These are phyloP conservation scores for Trichosanthes truncata DNA, from an alignment of 306 rosid genomes.

Conservation along the genomic window DNA sequence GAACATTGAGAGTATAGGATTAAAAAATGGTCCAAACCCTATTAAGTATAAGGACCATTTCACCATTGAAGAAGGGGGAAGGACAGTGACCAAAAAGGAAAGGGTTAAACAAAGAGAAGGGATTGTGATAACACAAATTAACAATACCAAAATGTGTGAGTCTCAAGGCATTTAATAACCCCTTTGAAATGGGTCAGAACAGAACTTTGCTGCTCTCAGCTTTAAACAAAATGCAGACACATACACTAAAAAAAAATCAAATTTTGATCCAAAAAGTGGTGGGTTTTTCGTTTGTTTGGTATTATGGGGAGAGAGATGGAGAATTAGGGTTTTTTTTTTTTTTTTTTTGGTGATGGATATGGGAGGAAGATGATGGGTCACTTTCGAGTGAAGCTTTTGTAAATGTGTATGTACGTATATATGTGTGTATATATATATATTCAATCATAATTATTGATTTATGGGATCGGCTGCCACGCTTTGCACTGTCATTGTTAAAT, in stretches of 20 bases:
- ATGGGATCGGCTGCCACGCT: slow-evolving; percentile 47
- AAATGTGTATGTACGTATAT: not conserved
- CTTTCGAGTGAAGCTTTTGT: slow-evolving; percentile 3
- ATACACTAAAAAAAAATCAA: not conserved
- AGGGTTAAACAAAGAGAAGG: not conserved
- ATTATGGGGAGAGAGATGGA: too few relatives aligned
- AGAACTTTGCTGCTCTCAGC: not conserved
- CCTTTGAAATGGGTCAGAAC: slow-evolving; percentile 5
- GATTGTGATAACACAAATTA: not conserved
- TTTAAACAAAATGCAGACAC: not conserved
- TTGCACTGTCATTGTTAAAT: slow-evolving; percentile 38
- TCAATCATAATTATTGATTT: slow-evolving; percentile 27
- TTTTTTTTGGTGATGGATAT: not conserved
- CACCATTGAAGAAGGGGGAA: not conserved
- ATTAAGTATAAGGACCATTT: not conserved
- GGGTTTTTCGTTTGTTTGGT: not conserved
- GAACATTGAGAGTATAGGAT: not conserved
- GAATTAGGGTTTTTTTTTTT: slow-evolving; percentile 1
- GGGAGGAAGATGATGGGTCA: not conserved
- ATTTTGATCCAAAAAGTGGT: not conserved
- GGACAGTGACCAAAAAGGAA: slow-evolving; percentile 10
- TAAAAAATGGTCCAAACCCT: not conserved
- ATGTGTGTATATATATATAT: not conserved
- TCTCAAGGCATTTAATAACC: not conserved
- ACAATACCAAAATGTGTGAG: not conserved